These are phyloP conservation scores for Macrotyloma uniflorum DNA, from an alignment of 306 rosid genomes.

Conservation along the genomic window DNA sequence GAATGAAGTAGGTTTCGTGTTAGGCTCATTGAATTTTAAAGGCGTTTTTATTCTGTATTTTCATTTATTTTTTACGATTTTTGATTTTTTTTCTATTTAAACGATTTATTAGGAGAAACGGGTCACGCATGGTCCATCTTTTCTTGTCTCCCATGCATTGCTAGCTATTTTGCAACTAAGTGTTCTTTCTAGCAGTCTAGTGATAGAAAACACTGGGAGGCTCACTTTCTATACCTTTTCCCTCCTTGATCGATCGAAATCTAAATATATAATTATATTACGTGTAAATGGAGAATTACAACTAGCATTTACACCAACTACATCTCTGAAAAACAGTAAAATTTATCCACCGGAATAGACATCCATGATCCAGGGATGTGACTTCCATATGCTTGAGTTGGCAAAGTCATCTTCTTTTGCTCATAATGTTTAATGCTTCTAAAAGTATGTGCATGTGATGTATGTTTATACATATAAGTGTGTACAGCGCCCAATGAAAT, in stretches of 20 bases:
- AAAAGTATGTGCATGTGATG: slow-evolving; percentile 60
- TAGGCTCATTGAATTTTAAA: slow-evolving; percentile 51
- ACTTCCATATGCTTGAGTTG: slow-evolving; percentile 48
- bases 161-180: slow-evolving; percentile 41
- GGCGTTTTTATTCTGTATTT: neutral
- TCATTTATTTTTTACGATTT: neutral
- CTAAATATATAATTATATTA: slow-evolving; percentile 19
- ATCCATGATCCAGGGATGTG: slow-evolving; percentile 60
- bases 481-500: slow-evolving; percentile 44
- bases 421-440: slow-evolving; percentile 53
- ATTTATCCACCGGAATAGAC: slow-evolving; percentile 57
- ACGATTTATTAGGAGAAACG: slow-evolving; percentile 42
- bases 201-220: slow-evolving; percentile 18
- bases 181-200: slow-evolving; percentile 5
- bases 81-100: neutral
- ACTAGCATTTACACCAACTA: slow-evolving; percentile 55
- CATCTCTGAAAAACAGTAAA: slow-evolving; percentile 55
- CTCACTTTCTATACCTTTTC: slow-evolving; percentile 36
- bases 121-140: slow-evolving; percentile 40
- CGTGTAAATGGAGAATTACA: slow-evolving; percentile 50
- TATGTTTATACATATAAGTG: slow-evolving; percentile 42
- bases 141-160: slow-evolving; percentile 51
- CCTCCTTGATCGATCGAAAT: neutral
- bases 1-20: slow-evolving; percentile 64
- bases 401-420: slow-evolving; percentile 40